Percentiles rank a stretch among this genome's conserved stretches.
Conservation (phyloP, 176 grass and related monocot genomes). For the Olyra latifolia region DNA sequence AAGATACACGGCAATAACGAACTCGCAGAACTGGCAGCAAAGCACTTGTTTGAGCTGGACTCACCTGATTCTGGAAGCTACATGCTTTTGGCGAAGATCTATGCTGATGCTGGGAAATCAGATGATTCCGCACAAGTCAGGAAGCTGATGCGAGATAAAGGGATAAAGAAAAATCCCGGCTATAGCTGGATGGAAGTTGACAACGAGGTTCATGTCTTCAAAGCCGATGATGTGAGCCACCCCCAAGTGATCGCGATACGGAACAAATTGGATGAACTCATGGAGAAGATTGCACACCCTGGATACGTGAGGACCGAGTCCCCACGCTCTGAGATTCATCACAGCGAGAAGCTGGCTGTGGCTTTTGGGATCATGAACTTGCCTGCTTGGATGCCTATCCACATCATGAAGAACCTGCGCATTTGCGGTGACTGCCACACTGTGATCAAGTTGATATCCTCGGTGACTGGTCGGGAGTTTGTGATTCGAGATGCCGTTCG, state of each 20-base stretch:
- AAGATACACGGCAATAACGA: slow-evolving; percentile 71
- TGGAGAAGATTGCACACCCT: slow-evolving; percentile 52
- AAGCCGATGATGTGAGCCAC: slow-evolving; percentile 76
- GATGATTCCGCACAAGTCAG: slow-evolving; percentile 76
- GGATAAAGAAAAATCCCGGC: slow-evolving; percentile 83
- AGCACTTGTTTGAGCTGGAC: slow-evolving; percentile 79
- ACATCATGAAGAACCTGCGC: slow-evolving; percentile 91
- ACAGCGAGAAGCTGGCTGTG: slow-evolving; percentile 91
- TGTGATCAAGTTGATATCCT: slow-evolving; percentile 82
- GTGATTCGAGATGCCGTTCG: slow-evolving; percentile 77
- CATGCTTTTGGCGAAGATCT: slow-evolving; percentile 86
- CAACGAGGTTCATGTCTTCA: slow-evolving; percentile 83
- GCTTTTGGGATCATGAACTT: slow-evolving; percentile 77
- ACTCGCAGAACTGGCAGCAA: slow-evolving; percentile 68
- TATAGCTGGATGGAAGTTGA: slow-evolving; percentile 92
- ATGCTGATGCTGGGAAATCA: slow-evolving; percentile 75
- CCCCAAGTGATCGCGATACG: slow-evolving; percentile 63
- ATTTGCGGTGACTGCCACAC: slow-evolving; percentile 86
- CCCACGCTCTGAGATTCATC: slow-evolving; percentile 48
- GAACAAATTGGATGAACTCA: slow-evolving; percentile 62
- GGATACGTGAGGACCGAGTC: slow-evolving; percentile 58
- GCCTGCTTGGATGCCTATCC: slow-evolving; percentile 68
- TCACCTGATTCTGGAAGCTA: slow-evolving; percentile 88
- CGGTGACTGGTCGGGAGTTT: slow-evolving; percentile 52
- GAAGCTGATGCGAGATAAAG: slow-evolving; percentile 86